These are phyloP conservation scores for Pseudogymnoascus sp. DNA, from an alignment of 2,329 filamentous ascomycete species.

Conservation along the genomic window DNA sequence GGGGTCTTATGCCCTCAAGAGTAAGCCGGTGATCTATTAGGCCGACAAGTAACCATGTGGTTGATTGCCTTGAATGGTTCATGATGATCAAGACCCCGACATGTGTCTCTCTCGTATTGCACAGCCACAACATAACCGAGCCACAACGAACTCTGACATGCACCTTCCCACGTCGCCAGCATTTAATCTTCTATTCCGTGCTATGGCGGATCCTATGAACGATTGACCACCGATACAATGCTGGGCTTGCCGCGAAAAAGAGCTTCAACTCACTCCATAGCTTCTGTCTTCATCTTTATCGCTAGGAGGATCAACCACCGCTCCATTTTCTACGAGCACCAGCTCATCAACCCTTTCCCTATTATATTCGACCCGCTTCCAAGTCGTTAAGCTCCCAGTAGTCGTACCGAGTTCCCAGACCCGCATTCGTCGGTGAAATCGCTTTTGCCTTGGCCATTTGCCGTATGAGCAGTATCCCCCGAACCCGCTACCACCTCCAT, in stretches of 20 bases:
- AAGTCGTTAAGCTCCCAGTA: constrained; percentile 75
- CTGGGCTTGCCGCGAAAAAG: no score
- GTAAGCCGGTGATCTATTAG: not conserved
- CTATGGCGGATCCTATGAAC: no score
- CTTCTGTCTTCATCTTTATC: not conserved
- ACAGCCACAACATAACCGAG: not conserved
- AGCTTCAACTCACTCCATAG: constrained; percentile 17
- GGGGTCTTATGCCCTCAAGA: not conserved
- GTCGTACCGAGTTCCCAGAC: constrained; percentile 90
- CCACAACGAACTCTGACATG: not conserved
- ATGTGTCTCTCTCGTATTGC: not conserved
- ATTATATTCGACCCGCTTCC: constrained; percentile 74
- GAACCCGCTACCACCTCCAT: constrained; percentile 81
- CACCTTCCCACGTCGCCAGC: no score
- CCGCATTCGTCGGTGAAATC: constrained; percentile 72
- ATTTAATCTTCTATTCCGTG: no score
- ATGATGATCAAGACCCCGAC: not conserved
- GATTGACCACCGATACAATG: no score
- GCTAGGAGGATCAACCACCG: not conserved
- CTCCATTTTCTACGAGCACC: constrained; percentile 49
- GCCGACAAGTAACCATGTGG: not conserved
- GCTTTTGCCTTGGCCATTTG: constrained; percentile 37
- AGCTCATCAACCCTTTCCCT: constrained; percentile 53
- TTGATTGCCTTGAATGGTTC: not conserved
- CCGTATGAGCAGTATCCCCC: constrained; percentile 85